Evolutionary conservation across 768 basidiomycete genomes (phyloP), one percentile per base, ranked within the genome.

Genomic region (Crepidotus variabilis): DNA sequence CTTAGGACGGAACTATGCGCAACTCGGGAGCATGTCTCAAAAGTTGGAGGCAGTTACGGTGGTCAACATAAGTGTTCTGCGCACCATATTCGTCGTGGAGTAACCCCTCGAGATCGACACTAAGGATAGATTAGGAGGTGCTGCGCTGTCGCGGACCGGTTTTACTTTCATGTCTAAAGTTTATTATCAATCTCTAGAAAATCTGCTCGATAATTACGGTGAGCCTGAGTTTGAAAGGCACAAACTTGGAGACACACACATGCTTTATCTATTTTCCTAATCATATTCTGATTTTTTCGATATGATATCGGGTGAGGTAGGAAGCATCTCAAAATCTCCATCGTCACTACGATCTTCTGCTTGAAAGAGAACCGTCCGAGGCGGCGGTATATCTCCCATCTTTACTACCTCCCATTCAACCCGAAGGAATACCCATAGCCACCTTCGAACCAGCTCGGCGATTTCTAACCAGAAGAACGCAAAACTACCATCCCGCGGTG

Each of bases 391-490:
- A 11, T 69, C 69, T 32, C 67, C 63, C 62, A 74, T 78, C 72
- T 84, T 92, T 50, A 93, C 83, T 8, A 87, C 80, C 73, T 98
- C 96, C 97, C 96, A 99, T 72, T 99, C 97, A 43, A 98, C 84
- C 35, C 97, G 84, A 60, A 98, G 71, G 72, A 97, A 98, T 23
- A 97, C 94, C 97, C 97, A 99, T 76, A 98, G 81, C 97, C 97
- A 99, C 63, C 97, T 73, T 60, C 97, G 78, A 34, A 93, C 67
- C 28, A 99, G 73, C 72, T 98, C 97, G 32, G 94, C 85, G 45
- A 90, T 79, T 72, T 99, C 94, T 52, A 98, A 81, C 78, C 88
- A 83, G 72, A 98, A 97, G 43, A 96, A 91, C 18, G 88, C 79
- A 16, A 81, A 74, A 63, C 88, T 90, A 35, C 94, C 87, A 63